Evolutionary conservation across 352 stramenopile genomes (phyloP).

Genomic region (Lagenidium giganteum): DNA sequence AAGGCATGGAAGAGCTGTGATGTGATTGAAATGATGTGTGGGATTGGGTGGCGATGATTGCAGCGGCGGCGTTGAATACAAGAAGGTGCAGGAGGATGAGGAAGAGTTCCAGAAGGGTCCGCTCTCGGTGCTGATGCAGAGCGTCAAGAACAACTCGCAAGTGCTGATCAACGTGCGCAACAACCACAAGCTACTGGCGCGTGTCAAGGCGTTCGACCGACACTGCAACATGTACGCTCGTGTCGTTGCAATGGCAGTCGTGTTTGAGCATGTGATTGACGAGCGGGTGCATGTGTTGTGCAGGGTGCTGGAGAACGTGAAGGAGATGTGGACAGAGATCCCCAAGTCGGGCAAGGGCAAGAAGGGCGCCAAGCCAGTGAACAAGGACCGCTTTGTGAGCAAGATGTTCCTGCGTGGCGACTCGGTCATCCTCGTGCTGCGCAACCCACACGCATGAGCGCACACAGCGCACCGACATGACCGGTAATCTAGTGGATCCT

Average conservation of each 20-base stretch:
- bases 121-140: slow-evolving; percentile 97
- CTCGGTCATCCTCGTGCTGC: slow-evolving; percentile 98
- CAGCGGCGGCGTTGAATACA: slow-evolving; percentile 53
- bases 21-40: no score
- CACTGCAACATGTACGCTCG: slow-evolving; percentile 99
- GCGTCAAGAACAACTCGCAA: slow-evolving; percentile 97
- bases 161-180: slow-evolving; percentile 99
- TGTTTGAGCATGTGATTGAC: slow-evolving; percentile 2
- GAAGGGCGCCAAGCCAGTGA: slow-evolving; percentile 94
- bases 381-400: slow-evolving; percentile 98
- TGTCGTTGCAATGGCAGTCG: no score
- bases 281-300: background rate
- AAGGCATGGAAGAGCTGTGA: background rate
- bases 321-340: slow-evolving; percentile 99
- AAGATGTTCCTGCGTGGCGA: slow-evolving; percentile 99
- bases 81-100: slow-evolving; percentile 85
- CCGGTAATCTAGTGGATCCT: no score
- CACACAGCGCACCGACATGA: no score
- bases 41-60: background rate
- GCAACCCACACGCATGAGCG: slow-evolving; percentile 93
- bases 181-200: slow-evolving; percentile 99
- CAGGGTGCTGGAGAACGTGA: slow-evolving; percentile 99
- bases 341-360: slow-evolving; percentile 97
- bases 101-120: slow-evolving; percentile 96
- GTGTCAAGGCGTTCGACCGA: slow-evolving; percentile 99